These are phyloP conservation scores for Pogostemon cablin DNA, from an alignment of 257 asterid genomes.

Conservation along the genomic window DNA sequence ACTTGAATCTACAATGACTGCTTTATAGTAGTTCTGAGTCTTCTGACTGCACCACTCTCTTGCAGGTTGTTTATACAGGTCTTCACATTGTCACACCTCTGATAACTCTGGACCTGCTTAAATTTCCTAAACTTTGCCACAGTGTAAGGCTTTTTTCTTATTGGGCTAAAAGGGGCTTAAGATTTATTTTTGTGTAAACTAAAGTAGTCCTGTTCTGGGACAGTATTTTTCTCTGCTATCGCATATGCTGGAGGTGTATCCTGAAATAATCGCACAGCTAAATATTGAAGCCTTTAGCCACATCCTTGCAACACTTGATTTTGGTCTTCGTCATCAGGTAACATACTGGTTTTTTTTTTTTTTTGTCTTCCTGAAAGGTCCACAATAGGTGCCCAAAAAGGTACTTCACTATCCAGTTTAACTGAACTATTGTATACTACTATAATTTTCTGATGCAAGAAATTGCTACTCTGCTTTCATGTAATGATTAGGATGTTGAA, in stretches of 20 bases:
- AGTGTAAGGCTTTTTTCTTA: conserved; percentile 57
- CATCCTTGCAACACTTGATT: conserved; percentile 78
- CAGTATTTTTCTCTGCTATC: conserved; percentile 92
- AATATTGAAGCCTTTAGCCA: conserved; percentile 68
- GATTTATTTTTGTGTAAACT: conserved; percentile 30
- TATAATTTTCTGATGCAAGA: conserved; percentile 1
- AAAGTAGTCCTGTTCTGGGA: conserved; percentile 36
- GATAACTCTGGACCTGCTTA: conserved; percentile 80
- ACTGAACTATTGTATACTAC: neutral
- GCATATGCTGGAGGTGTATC: conserved; percentile 95
- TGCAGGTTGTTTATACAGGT: conserved; percentile 89
- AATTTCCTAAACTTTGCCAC: conserved; percentile 89
- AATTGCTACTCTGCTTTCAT: neutral
- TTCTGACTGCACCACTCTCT: conserved; percentile 27
- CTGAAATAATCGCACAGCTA: conserved; percentile 75
- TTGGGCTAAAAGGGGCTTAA: conserved; percentile 11
- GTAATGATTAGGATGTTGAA: conserved; percentile 63
- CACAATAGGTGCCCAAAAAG: neutral
- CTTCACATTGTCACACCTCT: conserved; percentile 88
- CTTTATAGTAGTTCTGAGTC: neutral
- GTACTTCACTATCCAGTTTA: conserved; percentile 15
- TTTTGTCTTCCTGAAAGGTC: no score
- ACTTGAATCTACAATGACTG: neutral
- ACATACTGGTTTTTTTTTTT: neutral
- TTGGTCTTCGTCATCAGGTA: conserved; percentile 92